Evolutionary conservation across 2,329 filamentous ascomycete genomes (phyloP), one percentile per base, ranked within the genome.

Genomic region (Nectriaceae sp.): DNA sequence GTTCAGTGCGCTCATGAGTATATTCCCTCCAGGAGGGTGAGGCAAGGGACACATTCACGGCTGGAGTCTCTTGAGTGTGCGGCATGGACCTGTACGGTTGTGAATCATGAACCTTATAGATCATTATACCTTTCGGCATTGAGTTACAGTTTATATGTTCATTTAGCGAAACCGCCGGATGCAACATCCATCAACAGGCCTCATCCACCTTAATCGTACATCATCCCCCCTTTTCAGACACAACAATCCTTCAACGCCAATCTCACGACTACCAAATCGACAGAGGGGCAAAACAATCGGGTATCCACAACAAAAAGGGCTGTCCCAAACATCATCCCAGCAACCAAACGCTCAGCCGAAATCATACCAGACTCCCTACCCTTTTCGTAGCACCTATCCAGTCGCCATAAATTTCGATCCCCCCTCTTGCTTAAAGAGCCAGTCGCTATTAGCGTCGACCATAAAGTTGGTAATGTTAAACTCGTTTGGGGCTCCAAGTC

Each of bases 381-480:
- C 33, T 16, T 36, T 36, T n/a, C 19, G 35, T 54, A 45, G 31
- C 37, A n/a, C 37, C 46, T 46, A 52, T 44, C 49, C 37, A 21
- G 57, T 48, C 29, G 64, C 50, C 57, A 67, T 59, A 38, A 56
- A 67, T 37, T 66, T 64, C 5, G 53, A 49, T 4, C 49, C 52
- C 2, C 59, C 61, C 20, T 75, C 72, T 47, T 78, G 75, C 61
- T 85, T 85, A 49, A 83, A 85, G n/a, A 89, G 76, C 87, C 87
- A 90, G 65, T 90, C 87, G 52, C 83, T 84, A 57, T 81, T 88
- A 2, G 82, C 83, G 69, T 90, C 86, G 22, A 88, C 79, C 80
- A 87, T 89, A 59, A 88, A 90, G 60, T 90, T 88, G 39, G 84
- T 88, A 50, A 90, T 90, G 59, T 90, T 90, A 59, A 87, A 89